Evolutionary conservation across 495 filamentous ascomycete species (phyloP).

Genomic region (Articulospora tetracladia): DNA sequence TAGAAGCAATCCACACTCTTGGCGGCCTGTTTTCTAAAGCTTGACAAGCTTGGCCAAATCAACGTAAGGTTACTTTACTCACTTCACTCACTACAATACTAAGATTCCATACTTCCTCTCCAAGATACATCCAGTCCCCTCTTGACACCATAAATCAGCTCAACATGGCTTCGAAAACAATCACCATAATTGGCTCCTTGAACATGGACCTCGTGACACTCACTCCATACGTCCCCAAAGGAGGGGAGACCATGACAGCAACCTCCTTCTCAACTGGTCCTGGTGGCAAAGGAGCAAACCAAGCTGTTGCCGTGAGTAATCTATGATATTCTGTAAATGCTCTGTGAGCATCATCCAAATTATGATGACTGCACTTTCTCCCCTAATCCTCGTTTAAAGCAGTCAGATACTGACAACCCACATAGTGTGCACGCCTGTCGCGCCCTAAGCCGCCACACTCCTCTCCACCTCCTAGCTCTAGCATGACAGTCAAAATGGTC

Average conservation of each 20-base stretch:
- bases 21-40: background rate
- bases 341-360: no score
- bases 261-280: slow-evolving; percentile 70
- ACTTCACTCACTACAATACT: no score
- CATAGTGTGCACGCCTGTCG: slow-evolving; percentile 50
- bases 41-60: background rate
- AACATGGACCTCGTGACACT: slow-evolving; percentile 89
- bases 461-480: slow-evolving; percentile 13
- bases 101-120: background rate
- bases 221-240: slow-evolving; percentile 74
- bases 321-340: background rate
- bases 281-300: slow-evolving; percentile 95
- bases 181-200: slow-evolving; percentile 86
- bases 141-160: background rate
- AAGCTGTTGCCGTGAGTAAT: slow-evolving; percentile 30
- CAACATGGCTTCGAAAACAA: slow-evolving; percentile 42
- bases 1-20: background rate
- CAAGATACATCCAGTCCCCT: background rate
- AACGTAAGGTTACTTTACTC: no score
- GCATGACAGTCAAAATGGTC: slow-evolving; percentile 70
- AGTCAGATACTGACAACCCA: background rate
- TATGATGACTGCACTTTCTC: no score
- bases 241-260: slow-evolving; percentile 88
- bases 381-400: no score
- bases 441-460: slow-evolving; percentile 20